Conservation (phyloP, 2,329 filamentous ascomycete genomes). For the Helminthosporium solani region DNA sequence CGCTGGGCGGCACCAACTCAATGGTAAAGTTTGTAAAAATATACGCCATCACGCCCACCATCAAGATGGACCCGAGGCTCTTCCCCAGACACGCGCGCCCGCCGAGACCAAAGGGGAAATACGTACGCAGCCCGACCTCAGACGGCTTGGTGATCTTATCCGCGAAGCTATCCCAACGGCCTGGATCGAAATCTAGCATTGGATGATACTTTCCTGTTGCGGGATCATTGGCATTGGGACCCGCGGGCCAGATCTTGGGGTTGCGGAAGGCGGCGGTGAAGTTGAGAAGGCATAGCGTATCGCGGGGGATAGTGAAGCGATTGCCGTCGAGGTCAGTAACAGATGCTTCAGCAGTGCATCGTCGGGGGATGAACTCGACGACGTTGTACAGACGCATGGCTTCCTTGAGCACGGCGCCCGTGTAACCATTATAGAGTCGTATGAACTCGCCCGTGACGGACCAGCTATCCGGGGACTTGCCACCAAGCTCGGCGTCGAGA, state of each 20-base stretch:
- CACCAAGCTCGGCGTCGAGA: conserved; percentile 41
- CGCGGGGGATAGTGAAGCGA: background rate
- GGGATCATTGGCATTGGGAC: too few relatives aligned
- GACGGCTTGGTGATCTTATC: too few relatives aligned
- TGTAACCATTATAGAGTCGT: conserved; percentile 28
- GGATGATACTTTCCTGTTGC: background rate
- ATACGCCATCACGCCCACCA: conserved; percentile 8
- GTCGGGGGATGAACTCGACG: conserved; percentile 5
- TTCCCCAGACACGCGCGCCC: conserved; percentile 12
- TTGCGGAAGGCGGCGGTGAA: conserved; percentile 8
- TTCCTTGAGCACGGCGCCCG: conserved; percentile 15
- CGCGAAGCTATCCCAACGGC: conserved; percentile 1
- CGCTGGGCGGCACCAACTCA: conserved; percentile 4
- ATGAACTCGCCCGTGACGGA: conserved; percentile 45
- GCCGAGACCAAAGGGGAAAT: conserved; percentile 8
- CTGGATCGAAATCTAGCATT: conserved; percentile 8
- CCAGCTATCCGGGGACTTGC: conserved; percentile 10
- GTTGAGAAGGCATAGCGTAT: conserved; percentile 7
- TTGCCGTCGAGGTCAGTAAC: conserved; percentile 4
- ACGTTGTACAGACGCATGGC: conserved; percentile 11
- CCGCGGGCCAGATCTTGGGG: conserved; percentile 4
- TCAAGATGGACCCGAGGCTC: conserved; percentile 11
- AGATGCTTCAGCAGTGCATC: background rate
- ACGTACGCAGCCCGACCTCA: too few relatives aligned
- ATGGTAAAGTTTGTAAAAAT: conserved; percentile 7